Conservation (phyloP, 2,329 filamentous ascomycete species). For the Colletotrichum liriopes region DNA sequence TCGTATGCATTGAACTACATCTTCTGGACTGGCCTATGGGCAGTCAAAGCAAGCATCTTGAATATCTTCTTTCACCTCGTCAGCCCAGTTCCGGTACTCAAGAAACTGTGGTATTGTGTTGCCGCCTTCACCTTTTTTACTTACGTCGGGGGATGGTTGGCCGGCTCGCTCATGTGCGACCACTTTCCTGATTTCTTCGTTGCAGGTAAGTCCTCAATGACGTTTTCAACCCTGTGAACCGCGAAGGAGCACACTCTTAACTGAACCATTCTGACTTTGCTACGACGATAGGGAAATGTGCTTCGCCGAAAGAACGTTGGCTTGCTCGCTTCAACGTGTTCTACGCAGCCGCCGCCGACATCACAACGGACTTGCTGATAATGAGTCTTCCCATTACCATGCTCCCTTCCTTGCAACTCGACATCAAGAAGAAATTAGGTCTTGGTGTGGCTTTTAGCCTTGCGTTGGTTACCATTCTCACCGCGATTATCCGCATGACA, state of each 20-base stretch:
- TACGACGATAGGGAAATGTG: conserved; percentile 39
- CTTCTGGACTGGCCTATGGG: conserved; percentile 47
- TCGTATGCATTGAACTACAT: conserved; percentile 47
- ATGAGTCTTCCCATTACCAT: conserved; percentile 45
- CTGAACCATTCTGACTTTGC: background rate
- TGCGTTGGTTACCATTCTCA: conserved; percentile 45
- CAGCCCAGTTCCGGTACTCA: conserved; percentile 34
- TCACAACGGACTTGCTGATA: conserved; percentile 43
- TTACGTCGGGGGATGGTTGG: conserved; percentile 43
- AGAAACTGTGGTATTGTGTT: conserved; percentile 45
- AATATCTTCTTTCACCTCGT: conserved; percentile 45
- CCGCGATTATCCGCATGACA: conserved; percentile 46
- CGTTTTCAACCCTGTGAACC: background rate
- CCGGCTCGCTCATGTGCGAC: conserved; percentile 42
- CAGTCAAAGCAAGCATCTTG: conserved; percentile 47
- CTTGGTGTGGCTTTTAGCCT: conserved; percentile 45
- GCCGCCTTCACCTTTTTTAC: conserved; percentile 43
- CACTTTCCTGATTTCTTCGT: conserved; percentile 41
- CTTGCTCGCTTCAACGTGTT: conserved; percentile 42
- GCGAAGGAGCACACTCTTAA: too few relatives aligned
- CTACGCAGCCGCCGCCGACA: conserved; percentile 43
- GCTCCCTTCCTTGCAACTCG: conserved; percentile 42
- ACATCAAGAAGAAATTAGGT: conserved; percentile 44
- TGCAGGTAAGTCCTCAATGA: conserved; percentile 20
- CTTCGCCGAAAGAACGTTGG: conserved; percentile 33